phyloP scores from a whole-genome alignment of 169 alveolate species.

The Plasmodium vinckei region DNA sequence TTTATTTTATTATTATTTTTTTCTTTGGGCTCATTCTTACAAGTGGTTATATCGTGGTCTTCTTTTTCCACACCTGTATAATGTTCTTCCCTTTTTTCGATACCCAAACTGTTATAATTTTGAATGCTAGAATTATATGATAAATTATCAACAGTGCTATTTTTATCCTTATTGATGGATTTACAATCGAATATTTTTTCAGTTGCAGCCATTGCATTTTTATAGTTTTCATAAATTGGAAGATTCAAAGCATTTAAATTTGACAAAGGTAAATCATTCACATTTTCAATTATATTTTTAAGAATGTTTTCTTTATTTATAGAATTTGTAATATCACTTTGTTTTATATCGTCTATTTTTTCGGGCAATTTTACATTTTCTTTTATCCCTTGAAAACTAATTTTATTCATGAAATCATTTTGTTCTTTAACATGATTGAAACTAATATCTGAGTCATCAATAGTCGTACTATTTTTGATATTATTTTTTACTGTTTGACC shows the following conservation, averaged over 20 bases:
- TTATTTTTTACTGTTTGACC: too few species aligned
- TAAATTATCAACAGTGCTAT: constrained; percentile 12
- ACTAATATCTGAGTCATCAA: too few species aligned
- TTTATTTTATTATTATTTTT: background rate
- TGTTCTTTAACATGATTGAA: constrained; percentile 1
- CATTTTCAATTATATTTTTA: constrained; percentile 18
- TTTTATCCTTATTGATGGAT: background rate
- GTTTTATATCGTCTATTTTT: background rate
- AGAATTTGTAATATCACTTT: background rate
- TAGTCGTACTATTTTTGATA: too few species aligned
- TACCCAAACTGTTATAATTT: background rate
- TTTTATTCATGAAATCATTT: background rate
- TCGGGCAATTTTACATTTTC: background rate
- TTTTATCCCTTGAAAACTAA: background rate
- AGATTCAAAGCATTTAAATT: constrained; percentile 9
- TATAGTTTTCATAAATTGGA: constrained; percentile 5
- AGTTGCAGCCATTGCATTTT: background rate
- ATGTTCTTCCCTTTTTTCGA: constrained; percentile 1
- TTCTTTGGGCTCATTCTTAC: background rate
- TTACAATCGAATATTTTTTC: background rate
- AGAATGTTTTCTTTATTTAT: background rate
- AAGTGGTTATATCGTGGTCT: background rate
- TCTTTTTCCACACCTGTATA: background rate
- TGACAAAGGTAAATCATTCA: constrained; percentile 14
- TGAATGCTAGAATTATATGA: constrained; percentile 9